These are phyloP conservation scores for Trichocladium antarcticum DNA, from an alignment of 495 filamentous ascomycete genomes.

Conservation along the genomic window DNA sequence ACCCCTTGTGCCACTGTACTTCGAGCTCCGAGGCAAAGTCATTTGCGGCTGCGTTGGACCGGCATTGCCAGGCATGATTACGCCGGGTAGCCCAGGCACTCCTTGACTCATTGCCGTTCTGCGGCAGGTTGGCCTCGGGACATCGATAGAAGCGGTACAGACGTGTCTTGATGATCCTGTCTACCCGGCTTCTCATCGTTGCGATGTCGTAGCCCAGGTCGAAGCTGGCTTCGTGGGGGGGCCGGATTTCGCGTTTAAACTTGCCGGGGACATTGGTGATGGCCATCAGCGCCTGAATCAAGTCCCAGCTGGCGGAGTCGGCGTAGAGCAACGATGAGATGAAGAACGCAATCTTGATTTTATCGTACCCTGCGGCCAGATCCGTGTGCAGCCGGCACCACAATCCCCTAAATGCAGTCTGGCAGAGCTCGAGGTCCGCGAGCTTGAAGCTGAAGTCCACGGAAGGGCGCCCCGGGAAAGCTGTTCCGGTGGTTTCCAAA, in stretches of 20 bases:
- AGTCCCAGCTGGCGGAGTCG: background rate
- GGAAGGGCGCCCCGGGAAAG: constrained; percentile 3
- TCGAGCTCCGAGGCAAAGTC: background rate
- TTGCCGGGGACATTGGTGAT: background rate
- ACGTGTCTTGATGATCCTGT: too few species aligned
- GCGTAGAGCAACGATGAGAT: constrained; percentile 12
- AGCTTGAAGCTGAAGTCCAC: constrained; percentile 5
- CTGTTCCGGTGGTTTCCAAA: background rate
- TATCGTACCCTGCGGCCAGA: constrained; percentile 1
- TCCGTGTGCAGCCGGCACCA: constrained; percentile 13
- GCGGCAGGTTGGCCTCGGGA: too few species aligned
- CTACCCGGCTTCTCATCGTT: too few species aligned
- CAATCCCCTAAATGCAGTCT: background rate
- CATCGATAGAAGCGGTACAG: too few species aligned
- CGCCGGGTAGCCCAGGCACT: too few species aligned
- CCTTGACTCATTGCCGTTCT: too few species aligned
- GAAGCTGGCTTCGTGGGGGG: too few species aligned
- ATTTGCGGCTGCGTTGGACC: background rate
- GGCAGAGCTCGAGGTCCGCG: background rate
- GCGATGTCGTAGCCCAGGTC: too few species aligned
- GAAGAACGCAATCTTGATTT: constrained; percentile 12
- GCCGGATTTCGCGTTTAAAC: too few species aligned
- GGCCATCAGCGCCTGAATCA: constrained; percentile 15
- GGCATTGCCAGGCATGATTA: background rate
- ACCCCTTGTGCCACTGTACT: background rate